phyloP scores from a whole-genome alignment of 2,329 filamentous ascomycete species.

The Cercospora sp. region DNA sequence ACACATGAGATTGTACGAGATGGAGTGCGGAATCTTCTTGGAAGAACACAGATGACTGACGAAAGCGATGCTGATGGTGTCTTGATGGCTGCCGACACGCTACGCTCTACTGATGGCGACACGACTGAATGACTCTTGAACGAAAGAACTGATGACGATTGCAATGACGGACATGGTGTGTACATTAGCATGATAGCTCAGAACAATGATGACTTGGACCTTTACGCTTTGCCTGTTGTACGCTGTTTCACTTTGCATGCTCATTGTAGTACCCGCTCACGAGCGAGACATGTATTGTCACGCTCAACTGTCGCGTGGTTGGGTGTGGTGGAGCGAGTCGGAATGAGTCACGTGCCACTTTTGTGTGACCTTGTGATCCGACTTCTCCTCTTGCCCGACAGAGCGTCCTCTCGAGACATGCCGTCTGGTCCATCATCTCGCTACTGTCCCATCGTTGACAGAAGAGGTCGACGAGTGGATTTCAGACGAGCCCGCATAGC shows the following conservation, averaged over 20 bases:
- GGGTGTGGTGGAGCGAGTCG: constrained; percentile 1
- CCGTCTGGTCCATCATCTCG: background rate
- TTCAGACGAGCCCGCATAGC: background rate
- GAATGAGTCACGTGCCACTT: background rate
- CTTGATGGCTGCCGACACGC: background rate
- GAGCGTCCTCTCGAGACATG: background rate
- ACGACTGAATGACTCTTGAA: background rate
- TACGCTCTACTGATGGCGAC: background rate
- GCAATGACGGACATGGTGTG: background rate
- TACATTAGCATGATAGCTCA: background rate
- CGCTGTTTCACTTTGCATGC: background rate
- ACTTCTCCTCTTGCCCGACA: background rate
- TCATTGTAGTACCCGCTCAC: background rate
- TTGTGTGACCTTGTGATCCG: background rate
- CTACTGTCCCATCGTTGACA: background rate
- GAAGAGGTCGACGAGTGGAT: background rate
- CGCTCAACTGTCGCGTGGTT: background rate
- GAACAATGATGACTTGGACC: background rate
- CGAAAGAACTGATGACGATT: background rate
- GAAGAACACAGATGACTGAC: background rate
- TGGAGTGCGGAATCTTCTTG: background rate
- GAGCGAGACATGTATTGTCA: background rate
- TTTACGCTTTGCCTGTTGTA: background rate
- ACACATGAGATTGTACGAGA: background rate
- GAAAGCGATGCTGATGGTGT: background rate